Evolutionary conservation across 2,329 filamentous ascomycete species (phyloP), one percentile per base, ranked within the genome.

Genomic region (Alternaria sp.): DNA sequence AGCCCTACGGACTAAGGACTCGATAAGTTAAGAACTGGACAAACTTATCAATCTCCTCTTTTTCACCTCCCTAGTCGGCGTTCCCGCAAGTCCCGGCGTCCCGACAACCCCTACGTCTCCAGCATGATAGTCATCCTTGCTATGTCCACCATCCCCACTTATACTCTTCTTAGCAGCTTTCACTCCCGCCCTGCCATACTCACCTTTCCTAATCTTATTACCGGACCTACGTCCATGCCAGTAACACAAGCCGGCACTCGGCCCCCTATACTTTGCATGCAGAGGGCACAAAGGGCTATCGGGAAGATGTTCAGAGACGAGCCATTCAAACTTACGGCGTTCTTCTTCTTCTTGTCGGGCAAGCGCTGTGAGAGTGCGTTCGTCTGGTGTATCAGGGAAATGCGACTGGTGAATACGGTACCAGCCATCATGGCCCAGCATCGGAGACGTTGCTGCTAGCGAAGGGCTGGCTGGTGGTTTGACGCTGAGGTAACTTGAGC

Each of bases 281-380:
- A 80, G 69, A 7, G 82, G 81, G 67, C 82, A 83, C 3, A 83
- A 60, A 7, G 80, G 80, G 54, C 78, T 81, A 6, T 57, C 75
- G 1, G 79, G 79, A 7, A 83, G 59, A 65, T 84, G 82, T 63
- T 83, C 82, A 2, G 81, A 81, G 1, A 80, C 62, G 16, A 80
- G 68, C 67, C 80, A 75, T 51, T 80, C 79, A 42, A 81, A 77
- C 36, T 72, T 73, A 11, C 71, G 60, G 22, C 61, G 58, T 14
- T 72, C 74, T 18, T 75, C 75, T n/a, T 62, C 64, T 16, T 67
- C 69, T 6, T 63, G 60, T 9, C 59, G 63, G 1, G 65, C 51
- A 1, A 52, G 43, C 5, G 47, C 41, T 7, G 65, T 59, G 2
- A 68, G 51, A 2, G 43, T 43, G 9, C 57, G 34, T 4, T 67